A percentile compares a stretch with the other conserved stretches of the same genome.
Conservation (phyloP, 495 filamentous ascomycete species). For the Geoglossum glabrum region DNA sequence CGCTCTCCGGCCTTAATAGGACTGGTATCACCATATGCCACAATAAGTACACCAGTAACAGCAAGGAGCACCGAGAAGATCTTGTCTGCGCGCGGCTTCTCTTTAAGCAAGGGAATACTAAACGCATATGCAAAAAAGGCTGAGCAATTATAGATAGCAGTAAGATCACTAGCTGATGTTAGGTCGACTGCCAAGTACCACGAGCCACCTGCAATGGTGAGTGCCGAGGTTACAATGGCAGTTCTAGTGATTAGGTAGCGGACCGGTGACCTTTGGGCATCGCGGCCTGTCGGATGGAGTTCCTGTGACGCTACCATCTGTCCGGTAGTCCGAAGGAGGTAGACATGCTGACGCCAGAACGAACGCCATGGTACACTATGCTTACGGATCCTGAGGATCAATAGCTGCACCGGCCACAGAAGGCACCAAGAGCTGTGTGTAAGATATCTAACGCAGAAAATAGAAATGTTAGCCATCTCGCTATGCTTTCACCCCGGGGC, state of each 20-base stretch:
- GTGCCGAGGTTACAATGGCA: constrained; percentile 58
- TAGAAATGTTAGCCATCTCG: constrained; percentile 2
- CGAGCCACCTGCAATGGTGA: constrained; percentile 78
- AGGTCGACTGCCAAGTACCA: constrained; percentile 92
- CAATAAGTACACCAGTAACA: constrained; percentile 70
- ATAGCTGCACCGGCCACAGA: constrained; percentile 68
- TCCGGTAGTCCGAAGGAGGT: constrained; percentile 54
- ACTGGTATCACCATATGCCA: constrained; percentile 64
- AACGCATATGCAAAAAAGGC: constrained; percentile 98
- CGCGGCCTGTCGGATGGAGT: constrained; percentile 30
- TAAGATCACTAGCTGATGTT: constrained; percentile 81
- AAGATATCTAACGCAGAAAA: constrained; percentile 39
- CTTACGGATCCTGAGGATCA: constrained; percentile 56
- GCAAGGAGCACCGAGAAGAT: constrained; percentile 65
- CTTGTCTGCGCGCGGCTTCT: constrained; percentile 63
- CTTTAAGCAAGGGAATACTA: constrained; percentile 69
- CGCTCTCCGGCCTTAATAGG: constrained; percentile 29
- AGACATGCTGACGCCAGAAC: constrained; percentile 72
- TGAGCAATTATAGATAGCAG: constrained; percentile 97
- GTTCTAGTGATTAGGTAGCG: constrained; percentile 62
- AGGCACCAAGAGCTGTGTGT: constrained; percentile 87
- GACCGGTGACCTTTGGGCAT: constrained; percentile 34
- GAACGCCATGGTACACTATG: constrained; percentile 54
- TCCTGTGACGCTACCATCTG: constrained; percentile 65
- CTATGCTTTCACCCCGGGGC: neutral